Evolutionary conservation across 257 asterid genomes (phyloP), one percentile per base, ranked within the genome.

Genomic region (Nicotiana tomentosiformis): DNA sequence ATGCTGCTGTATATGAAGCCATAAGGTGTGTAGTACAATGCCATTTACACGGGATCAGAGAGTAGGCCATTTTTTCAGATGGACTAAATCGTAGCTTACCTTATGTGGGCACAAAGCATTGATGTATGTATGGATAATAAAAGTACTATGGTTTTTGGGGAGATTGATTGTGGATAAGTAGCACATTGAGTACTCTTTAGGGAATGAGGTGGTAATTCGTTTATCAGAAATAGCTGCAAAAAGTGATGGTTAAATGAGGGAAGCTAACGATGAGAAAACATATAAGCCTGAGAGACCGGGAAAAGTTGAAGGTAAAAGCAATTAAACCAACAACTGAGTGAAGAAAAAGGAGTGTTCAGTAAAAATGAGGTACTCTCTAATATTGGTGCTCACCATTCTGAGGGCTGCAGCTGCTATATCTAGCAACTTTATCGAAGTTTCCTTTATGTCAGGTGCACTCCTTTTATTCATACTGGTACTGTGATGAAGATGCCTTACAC

Each of bases 341-440:
- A 70, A n/a, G 33, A 11, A 69, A 69, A 69, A n/a, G 78, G 78
- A 69, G 33, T 69, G 78, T 69, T 69, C 58, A n/a, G 11, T 20
- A 37, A 29, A 18, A 11, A 69, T 8, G 23, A 69, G 78, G 78
- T 39, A 69, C 58, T 69, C n/a, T 35, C 7, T 69, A 69, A n/a
- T 39, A 20, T 16, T 39, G 58, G 78, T 39, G 18, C 57, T 68
- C 55, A 17, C 4, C 77, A 68, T 68, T 9, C 53, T 3, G 30
- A 33, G 15, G 35, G 10, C 55, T 68, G 35, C 76, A 35, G 15
- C 77, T 68, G 30, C 55, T 68, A 35, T 35, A 68, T 32, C 8
- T 68, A 68, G 55, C 77, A 68, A n/a, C 56, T 37, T 39, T 69
- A 46, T 69, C 30, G 57, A 37, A 26, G 57, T 69, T 29, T 9